Evolutionary conservation across 306 rosid genomes (phyloP).

Genomic region (Quercus mongolica): DNA sequence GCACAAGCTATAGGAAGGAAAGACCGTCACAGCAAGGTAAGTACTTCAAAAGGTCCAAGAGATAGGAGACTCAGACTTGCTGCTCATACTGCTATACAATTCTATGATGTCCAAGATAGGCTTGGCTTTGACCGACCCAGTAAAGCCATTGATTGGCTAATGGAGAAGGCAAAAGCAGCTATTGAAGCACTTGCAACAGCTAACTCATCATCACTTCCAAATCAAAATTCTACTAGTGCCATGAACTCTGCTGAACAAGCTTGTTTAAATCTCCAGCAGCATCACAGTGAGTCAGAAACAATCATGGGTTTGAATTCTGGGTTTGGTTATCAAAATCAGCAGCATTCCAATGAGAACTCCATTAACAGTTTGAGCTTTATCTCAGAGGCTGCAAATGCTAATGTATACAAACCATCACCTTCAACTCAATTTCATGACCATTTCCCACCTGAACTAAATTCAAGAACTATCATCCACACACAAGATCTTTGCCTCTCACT

Average conservation of each 20-base stretch:
- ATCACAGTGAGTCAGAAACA: neutral
- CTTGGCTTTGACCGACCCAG: conserved; percentile 90
- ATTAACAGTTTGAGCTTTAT: conserved; percentile 1
- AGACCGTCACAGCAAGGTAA: conserved; percentile 86
- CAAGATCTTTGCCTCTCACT: conserved; percentile 87
- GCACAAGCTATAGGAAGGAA: conserved; percentile 61
- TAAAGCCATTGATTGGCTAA: conserved; percentile 92
- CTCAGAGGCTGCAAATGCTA: neutral
- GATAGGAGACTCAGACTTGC: conserved; percentile 88
- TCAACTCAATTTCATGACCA: conserved; percentile 48
- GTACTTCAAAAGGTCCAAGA: conserved; percentile 79
- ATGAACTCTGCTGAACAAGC: no score
- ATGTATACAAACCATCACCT: neutral
- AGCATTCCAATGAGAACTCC: neutral
- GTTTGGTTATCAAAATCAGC: conserved; percentile 12
- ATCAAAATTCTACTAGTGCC: neutral
- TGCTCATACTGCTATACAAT: conserved; percentile 78
- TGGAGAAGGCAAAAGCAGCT: conserved; percentile 80
- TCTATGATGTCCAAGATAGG: conserved; percentile 89
- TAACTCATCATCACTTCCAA: conserved; percentile 9
- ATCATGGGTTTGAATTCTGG: neutral
- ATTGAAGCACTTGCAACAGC: conserved; percentile 42
- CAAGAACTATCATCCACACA: conserved; percentile 15
- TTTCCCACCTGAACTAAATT: conserved; percentile 41
- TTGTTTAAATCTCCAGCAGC: neutral